Conservation (phyloP, 2,329 filamentous ascomycete genomes). For the Phialophora expanda region DNA sequence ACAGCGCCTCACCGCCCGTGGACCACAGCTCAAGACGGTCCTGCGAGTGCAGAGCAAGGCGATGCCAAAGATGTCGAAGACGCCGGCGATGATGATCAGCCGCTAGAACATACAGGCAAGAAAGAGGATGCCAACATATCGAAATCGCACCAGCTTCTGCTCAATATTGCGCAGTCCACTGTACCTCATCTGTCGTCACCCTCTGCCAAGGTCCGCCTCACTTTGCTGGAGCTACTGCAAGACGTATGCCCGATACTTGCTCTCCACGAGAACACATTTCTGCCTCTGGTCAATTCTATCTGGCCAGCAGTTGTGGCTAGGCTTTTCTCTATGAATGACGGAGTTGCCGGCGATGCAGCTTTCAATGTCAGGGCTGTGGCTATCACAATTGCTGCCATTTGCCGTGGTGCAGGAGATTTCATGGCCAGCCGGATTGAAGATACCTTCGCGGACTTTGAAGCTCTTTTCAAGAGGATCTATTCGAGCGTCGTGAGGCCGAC, state of each 20-base stretch:
- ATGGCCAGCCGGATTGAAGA: constrained; percentile 74
- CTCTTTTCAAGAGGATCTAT: constrained; percentile 44
- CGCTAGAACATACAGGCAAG: constrained; percentile 35
- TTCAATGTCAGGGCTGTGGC: constrained; percentile 61
- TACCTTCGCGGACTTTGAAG: constrained; percentile 61
- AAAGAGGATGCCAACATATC: constrained; percentile 57
- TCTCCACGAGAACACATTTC: constrained; percentile 77
- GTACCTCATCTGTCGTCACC: constrained; percentile 90
- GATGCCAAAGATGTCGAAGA: constrained; percentile 3
- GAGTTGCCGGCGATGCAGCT: constrained; percentile 65
- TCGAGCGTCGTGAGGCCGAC: not conserved
- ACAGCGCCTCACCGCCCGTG: constrained; percentile 41
- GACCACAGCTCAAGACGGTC: constrained; percentile 35
- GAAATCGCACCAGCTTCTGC: constrained; percentile 78
- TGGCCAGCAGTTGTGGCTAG: constrained; percentile 82
- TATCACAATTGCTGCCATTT: constrained; percentile 70
- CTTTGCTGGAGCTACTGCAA: constrained; percentile 75
- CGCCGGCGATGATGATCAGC: constrained; percentile 9
- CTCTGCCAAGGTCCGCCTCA: constrained; percentile 76
- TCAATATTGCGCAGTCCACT: constrained; percentile 80
- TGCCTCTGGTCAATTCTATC: constrained; percentile 86
- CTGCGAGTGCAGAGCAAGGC: constrained; percentile 36
- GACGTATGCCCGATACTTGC: constrained; percentile 75
- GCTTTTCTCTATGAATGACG: constrained; percentile 55
- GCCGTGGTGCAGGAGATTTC: constrained; percentile 77